Evolutionary conservation across 352 stramenopile species (phyloP), one percentile per base, ranked within the genome.

Genomic region (Phytophthora sp.): DNA sequence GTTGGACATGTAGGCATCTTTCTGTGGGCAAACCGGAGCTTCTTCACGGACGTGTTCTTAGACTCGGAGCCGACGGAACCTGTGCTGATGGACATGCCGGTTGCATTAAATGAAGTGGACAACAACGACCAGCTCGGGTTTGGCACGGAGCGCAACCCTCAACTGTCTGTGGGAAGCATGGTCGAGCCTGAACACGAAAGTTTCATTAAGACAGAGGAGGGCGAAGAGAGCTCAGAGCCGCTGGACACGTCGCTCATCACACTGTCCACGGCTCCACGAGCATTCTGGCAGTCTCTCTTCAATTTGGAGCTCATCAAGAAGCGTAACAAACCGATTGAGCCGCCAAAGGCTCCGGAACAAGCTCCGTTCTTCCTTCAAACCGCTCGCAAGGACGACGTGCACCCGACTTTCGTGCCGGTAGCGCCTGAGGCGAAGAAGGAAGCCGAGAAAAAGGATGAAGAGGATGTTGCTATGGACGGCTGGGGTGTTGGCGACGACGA

Each of bases 351-450:
- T 12, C 95, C 95, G 4, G 92, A 96, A 42, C 84, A 93, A 52
- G 96, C 96, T 32, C 96, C 96, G 34, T 99, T 98, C 80, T 99
- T 99, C 70, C 79, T 99, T 30, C 94, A 97, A 66, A 98, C 91
- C 45, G 74, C 84, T 17, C 79, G 86, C 20, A 94, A 90, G 59
- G 83, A 94, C 57, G 79, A 87, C 17, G 84, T 92, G 4, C 70
- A 92, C 46, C 84, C 86, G 17, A 91, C 84, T 27, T 94, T 94
- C 60, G 83, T 92, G 13, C 66, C 81, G 6, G 44, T 89, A 5
- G 67, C 43, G 4, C 59, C 75, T 35, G 72, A 82, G 43, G 21
- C 51, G 4, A 55, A 66, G 23, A 69, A 73, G 23, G 63, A 73
- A 23, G 20, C 18, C 5, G 45, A 67, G 27, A 60, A 71, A 31